Evolutionary conservation across 2,329 filamentous ascomycete genomes (phyloP).

Genomic region (Colletotrichum coccodes): DNA sequence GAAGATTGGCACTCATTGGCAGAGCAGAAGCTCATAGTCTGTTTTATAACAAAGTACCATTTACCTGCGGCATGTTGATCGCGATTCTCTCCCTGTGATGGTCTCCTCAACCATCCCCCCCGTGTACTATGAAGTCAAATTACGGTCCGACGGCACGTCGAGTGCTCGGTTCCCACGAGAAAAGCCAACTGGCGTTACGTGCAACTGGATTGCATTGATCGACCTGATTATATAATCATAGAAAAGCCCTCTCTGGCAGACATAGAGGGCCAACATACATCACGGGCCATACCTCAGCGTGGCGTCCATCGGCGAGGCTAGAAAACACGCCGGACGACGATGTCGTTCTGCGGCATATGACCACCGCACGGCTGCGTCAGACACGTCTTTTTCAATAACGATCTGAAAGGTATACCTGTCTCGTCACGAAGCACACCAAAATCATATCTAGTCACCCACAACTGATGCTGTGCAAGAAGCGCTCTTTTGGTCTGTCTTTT

Average conservation of each 20-base stretch:
- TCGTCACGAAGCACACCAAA: constrained; percentile 6
- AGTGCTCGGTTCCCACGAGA: constrained; percentile 60
- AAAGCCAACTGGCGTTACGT: constrained; percentile 60
- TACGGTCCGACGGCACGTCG: constrained; percentile 35
- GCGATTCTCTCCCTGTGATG: not conserved
- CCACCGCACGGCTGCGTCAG: constrained; percentile 45
- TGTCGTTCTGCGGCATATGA: constrained; percentile 62
- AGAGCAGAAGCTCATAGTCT: not conserved
- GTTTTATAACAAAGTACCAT: not conserved
- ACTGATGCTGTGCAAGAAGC: not conserved
- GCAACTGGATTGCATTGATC: constrained; percentile 61
- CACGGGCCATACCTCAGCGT: constrained; percentile 67
- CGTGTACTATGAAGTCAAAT: not conserved
- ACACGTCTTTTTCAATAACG: not conserved
- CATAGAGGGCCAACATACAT: constrained; percentile 47
- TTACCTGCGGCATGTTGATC: not conserved
- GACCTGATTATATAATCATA: constrained; percentile 40
- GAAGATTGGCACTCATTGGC: not conserved
- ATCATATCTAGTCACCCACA: constrained; percentile 15
- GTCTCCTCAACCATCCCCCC: not conserved
- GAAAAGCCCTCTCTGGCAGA: not conserved
- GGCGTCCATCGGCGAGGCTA: constrained; percentile 63
- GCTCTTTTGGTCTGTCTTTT: constrained; percentile 9
- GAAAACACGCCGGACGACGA: constrained; percentile 68
- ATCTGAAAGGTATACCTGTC: not conserved